phyloP scores from a whole-genome alignment of 305 asterid genomes.

The Fraxinus nigra region DNA sequence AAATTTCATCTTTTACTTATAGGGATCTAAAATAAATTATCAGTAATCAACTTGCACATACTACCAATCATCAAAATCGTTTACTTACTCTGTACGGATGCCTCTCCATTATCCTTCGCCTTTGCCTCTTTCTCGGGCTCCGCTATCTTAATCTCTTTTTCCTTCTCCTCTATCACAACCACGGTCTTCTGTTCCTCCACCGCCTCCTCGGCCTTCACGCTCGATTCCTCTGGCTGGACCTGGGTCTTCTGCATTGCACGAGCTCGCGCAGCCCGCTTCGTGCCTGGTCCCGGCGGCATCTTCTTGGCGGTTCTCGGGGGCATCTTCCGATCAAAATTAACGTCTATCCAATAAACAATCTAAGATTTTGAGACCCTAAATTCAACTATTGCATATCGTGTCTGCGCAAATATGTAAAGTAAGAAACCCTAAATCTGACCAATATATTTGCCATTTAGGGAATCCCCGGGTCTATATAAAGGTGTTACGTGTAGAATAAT shows the following conservation, averaged over 20 bases:
- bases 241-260: slow-evolving; percentile 29
- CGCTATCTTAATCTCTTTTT: slow-evolving; percentile 26
- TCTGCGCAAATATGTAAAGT: background rate
- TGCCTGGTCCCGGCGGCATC: slow-evolving; percentile 42
- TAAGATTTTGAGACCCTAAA: background rate
- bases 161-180: slow-evolving; percentile 24
- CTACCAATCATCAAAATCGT: background rate
- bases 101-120: slow-evolving; percentile 16
- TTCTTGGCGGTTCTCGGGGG: slow-evolving; percentile 46
- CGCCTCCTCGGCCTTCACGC: slow-evolving; percentile 25
- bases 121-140: slow-evolving; percentile 32
- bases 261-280: slow-evolving; percentile 35
- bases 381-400: background rate
- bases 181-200: slow-evolving; percentile 26
- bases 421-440: background rate
- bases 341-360: background rate
- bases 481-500: background rate
- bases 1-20: background rate
- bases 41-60: background rate
- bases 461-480: background rate
- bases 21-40: background rate
- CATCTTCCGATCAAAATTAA: slow-evolving; percentile 22
- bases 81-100: slow-evolving; percentile 37
- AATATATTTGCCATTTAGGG: background rate
- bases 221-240: slow-evolving; percentile 9